Base-by-base conservation (phyloP, 306 rosid species). In the Trifolium dubium region DNA sequence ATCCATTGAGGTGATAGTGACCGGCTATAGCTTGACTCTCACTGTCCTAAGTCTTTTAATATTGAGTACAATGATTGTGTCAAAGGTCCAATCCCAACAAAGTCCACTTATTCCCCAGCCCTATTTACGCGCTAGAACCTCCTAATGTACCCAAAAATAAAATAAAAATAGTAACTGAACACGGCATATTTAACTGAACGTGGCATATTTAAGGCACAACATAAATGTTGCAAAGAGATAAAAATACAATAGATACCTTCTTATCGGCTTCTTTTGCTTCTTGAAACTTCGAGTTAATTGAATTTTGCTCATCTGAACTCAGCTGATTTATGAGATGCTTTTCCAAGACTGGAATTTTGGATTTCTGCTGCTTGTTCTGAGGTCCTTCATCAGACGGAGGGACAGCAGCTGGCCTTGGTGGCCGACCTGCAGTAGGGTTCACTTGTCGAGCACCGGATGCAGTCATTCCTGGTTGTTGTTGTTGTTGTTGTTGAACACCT, bases 231-330 rank as follows among this genome's bases (percentile, higher is more conserved):
- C 31, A 30, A 37, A 65, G 18, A 70, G 64, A 63, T 15, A 34
- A 47, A 71, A 72, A 81, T 47, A 65, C 63, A 72, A 35, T 46
- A 82, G 64, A 59, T 72, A 74, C 99, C 98, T 87, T 95, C 81
- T 89, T 89, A 83, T 82, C 97, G 34, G 98, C 98, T 75, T 90
- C 97, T 32, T 93, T 77, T 32, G 96, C 99, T 58, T 95, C 99
- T 80, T 89, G 86, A 68, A 89, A 85, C 81, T 88, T 95, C 53
- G 82, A 76, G 77, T 83, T 88, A 47, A 92, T 86, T 12, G 91
- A 81, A 76, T 84, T 84, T 83, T 89, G 95, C 88, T 95, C 98
- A 70, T 87, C 98, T 40, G 90, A 86, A 86, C 98, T 89, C 62
- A 92, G 86, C 82, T 95, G 99, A 73, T 79, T 74, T 34, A 92